Base-by-base conservation (phyloP, 1,284 basidiomycete genomes). In the Phellopilus nigrolimitatus region DNA sequence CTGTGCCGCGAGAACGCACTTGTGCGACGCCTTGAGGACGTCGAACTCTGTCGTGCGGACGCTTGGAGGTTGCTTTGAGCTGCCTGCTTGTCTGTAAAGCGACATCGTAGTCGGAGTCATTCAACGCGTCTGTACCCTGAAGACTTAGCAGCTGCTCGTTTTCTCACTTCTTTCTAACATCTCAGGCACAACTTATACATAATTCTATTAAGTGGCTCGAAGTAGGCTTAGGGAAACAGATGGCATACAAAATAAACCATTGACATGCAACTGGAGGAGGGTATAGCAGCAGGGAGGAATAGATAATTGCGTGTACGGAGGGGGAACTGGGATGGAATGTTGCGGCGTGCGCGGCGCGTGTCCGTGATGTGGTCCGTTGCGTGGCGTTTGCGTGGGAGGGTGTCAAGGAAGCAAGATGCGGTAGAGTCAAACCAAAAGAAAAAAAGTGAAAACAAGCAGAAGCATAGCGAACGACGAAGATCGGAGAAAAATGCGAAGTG, bases 21-120 rank as follows among this genome's bases (percentile, higher is more conserved):
- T 81, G 67, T 86, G 83, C 0, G 79, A 75, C 1, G 72, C 72
- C 59, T 76, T 84, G 34, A 86, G 66, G 50, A 86, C 79, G 54
- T 85, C 83, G 40, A 86, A 85, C 60, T 86, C 83, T 0, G 78
- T 71, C 15, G 37, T 37, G 12, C 17, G 39, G 4, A 30, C 19
- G 10, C 38, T 19, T 6, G 15, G 8, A 13, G 44, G 51, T 28
- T 34, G 44, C 21, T 41, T 28, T 15, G 49, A 51, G 27, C 30
- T 28, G 34, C 40, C 43, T 12, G 28, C 45, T 24, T 36, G 37
- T n/a, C 30, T 22, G 33, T 53, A 53, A n/a, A 19, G 30, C 12
- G n/a, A 51, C 33, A 51, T 39, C 17, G 17, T 17, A 8, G 48
- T 31, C 30, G 31, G 21, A 47, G 17, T 25, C 33, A 37, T 15